phyloP scores from a whole-genome alignment of 2,329 filamentous ascomycete species.

The Neoscytalidium dimidiatum region DNA sequence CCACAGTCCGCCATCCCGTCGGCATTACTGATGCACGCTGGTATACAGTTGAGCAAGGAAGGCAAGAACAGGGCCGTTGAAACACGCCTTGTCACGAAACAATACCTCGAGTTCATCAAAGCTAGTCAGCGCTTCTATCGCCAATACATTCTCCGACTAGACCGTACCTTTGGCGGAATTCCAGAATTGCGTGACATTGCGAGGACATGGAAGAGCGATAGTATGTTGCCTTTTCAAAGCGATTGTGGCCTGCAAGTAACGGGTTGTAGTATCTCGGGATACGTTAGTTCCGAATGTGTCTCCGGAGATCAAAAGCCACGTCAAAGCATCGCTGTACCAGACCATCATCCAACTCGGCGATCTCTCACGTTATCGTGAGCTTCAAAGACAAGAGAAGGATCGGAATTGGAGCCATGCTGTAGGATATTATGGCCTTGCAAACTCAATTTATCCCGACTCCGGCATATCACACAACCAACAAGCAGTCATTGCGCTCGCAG shows the following conservation, averaged over 20 bases:
- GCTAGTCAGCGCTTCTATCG: constrained; percentile 87
- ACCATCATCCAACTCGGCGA: constrained; percentile 88
- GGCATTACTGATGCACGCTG: not conserved
- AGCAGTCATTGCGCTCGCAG: constrained; percentile 78
- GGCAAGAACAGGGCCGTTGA: constrained; percentile 58
- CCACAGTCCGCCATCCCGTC: not conserved
- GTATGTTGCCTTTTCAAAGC: not conserved
- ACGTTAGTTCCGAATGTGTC: constrained; percentile 34
- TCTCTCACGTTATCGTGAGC: constrained; percentile 80
- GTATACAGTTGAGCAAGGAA: constrained; percentile 17
- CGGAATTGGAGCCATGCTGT: constrained; percentile 78
- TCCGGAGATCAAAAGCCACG: constrained; percentile 51
- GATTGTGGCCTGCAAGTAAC: constrained; percentile 31
- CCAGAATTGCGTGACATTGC: constrained; percentile 61
- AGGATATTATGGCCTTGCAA: constrained; percentile 82
- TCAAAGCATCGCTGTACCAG: constrained; percentile 76
- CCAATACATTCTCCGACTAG: constrained; percentile 77
- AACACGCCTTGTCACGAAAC: constrained; percentile 76
- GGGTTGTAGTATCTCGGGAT: constrained; percentile 36
- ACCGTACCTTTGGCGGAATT: constrained; percentile 59
- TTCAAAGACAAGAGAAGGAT: constrained; percentile 62
- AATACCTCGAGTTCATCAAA: constrained; percentile 83
- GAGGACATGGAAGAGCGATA: constrained; percentile 35
- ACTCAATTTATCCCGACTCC: constrained; percentile 73
- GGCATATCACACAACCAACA: constrained; percentile 88